Evolutionary conservation across 2,329 filamentous ascomycete genomes (phyloP), one percentile per base, ranked within the genome.

Genomic region (Sporothrix phasma): DNA sequence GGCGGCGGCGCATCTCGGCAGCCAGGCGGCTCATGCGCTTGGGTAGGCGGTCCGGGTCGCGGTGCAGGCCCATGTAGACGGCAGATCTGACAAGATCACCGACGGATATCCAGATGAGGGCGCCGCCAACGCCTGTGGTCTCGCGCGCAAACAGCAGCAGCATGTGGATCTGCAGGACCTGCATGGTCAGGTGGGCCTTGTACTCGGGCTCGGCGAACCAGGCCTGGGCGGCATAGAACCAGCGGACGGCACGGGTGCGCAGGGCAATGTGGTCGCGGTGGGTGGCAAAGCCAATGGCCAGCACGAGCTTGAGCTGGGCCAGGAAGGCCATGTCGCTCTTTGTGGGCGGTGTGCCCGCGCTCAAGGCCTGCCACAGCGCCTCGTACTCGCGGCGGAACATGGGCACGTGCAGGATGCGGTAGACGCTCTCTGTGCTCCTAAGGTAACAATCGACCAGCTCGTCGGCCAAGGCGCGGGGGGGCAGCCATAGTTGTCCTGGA

Each of bases 371-470:
- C 80, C 79, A 83, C 69, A 79, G 79, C 2, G 70, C 68, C 19
- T 77, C 74, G 67, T 85, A 87, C 31, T 84, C 80, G 6, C 75
- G 74, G 53, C 77, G 74, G 66, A 88, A 87, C 0, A 78, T 80
- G 0, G 84, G 83, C 0, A 83, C 70, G 69, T 88, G 81, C 13
- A 88, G 65, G 29, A 88, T 77, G 1, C 85, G 78, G 66, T 81
- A 78, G 15, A 81, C 78, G 2, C 80, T 80, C 68, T 87, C 83
- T 47, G 82, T 78, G 1, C 79, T 80, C 56, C 81, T 74, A 22
- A 87, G 72, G 72, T 86, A 86, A 31, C 75, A 73, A 7, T 79
- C 74, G 10, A 85, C 73, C 0, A 86, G 76, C 62, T 77, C 71
- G 65, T 85, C 81, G 0, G 80, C 78, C 0, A 83, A 65, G 0